A percentile compares a stretch with the other conserved stretches of the same genome.
phyloP scores from a whole-genome alignment of 2,329 filamentous ascomycete genomes.

The Pestalotiopsis fici region DNA sequence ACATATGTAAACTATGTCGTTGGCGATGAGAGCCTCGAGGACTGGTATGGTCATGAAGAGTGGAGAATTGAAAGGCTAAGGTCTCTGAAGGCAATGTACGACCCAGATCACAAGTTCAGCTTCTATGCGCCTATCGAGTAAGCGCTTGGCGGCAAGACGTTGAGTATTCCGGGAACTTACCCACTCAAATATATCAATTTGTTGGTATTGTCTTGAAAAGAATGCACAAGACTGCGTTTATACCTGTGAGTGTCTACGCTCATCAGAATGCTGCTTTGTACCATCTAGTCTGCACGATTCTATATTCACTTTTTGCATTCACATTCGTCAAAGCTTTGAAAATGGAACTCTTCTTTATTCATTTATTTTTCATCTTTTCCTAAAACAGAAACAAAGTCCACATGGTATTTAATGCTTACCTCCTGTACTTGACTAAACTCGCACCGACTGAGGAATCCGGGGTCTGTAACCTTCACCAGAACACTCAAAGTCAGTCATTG shows the following conservation, averaged over 20 bases:
- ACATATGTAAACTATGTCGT: constrained; percentile 11
- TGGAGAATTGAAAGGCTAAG: constrained; percentile 8
- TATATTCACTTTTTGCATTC: no score
- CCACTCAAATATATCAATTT: no score
- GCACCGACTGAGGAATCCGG: neutral
- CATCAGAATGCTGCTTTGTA: no score
- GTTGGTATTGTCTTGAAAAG: no score
- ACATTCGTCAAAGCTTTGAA: no score
- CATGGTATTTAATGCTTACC: neutral
- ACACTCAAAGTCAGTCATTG: neutral
- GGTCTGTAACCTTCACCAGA: neutral
- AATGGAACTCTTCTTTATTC: neutral
- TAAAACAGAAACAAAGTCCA: neutral
- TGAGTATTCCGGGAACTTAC: no score
- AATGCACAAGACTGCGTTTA: no score
- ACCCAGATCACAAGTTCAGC: constrained; percentile 9
- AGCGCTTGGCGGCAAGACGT: neutral
- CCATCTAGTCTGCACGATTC: no score
- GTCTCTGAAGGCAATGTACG: constrained; percentile 7
- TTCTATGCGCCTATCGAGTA: constrained; percentile 9
- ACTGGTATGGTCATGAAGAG: constrained; percentile 9
- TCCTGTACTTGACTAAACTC: neutral
- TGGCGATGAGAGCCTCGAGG: constrained; percentile 5
- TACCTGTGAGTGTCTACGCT: no score
- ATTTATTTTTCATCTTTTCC: no score